Base-by-base conservation (phyloP, 1,284 basidiomycete species). In the Meira nashicola region DNA sequence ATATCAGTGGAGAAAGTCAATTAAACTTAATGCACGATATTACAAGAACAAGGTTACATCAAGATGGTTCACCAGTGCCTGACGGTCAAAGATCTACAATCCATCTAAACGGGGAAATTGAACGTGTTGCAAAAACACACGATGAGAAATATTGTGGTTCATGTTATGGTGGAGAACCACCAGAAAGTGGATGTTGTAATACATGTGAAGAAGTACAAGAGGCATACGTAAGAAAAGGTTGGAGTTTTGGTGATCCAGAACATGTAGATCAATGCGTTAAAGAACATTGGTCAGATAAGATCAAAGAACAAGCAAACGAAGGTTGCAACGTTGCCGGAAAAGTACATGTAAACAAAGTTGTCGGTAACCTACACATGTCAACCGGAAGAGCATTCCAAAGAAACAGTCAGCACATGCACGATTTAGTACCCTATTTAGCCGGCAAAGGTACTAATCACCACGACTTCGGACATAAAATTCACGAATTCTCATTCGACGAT, bases 1-100 rank as follows among this genome's bases (percentile, higher is more conserved):
- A 99, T 78, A 95, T 98, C 64, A 91, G 89, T 59, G 95, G 95
- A 28, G 94, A 97, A 81, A 86, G 89, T 47, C 92, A 95, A 77
- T 84, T 87, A 62, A 73, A 78, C 43, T 68, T 78, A 15, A 64
- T 67, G 49, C 94, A 97, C 80, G 92, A 92, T 75, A 84, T 98
- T 62, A 74, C 87, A 60, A 95, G 97, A 79, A 87, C 85, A 7
- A 86, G 95, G 17, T 80, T 97, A 25, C 84, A 86, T 62, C 76
- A 82, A 28, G 71, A 82, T 6, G 92, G 92, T 2, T 73, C 78
- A 9, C 25, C 25, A 48, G 46, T 48, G 17, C 12, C 12, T 17
- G n/a, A 48, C 5, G 46, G 46, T 25, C 17, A 23, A 19, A 23
- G 7, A 25, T 68, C 51, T 2, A 12, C 33, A 14, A 59, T 25